Conservation (phyloP, 1,139 yeast species). For the Pneumocystis carinii region DNA sequence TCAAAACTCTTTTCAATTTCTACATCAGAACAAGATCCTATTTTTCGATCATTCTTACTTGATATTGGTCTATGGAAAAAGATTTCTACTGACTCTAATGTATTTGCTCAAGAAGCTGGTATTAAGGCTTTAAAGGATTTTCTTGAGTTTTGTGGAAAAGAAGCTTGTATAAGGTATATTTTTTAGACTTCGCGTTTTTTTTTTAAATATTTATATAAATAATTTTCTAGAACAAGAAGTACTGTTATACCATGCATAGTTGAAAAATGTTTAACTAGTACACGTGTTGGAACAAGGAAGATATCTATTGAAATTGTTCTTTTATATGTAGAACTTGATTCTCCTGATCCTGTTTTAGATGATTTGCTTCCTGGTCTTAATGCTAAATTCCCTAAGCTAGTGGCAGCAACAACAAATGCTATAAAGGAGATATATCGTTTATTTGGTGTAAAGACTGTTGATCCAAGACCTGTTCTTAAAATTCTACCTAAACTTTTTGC, state of each 20-base stretch:
- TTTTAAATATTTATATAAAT: background rate
- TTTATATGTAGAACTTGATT: slow-evolving; percentile 48
- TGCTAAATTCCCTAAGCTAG: slow-evolving; percentile 63
- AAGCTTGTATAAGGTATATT: slow-evolving; percentile 22
- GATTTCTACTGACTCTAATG: slow-evolving; percentile 63
- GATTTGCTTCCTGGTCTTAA: slow-evolving; percentile 46
- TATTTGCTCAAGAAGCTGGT: slow-evolving; percentile 84
- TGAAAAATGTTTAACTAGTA: slow-evolving; percentile 67
- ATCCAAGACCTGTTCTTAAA: slow-evolving; percentile 47
- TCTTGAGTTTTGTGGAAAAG: slow-evolving; percentile 44
- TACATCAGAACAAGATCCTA: slow-evolving; percentile 39
- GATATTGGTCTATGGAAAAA: slow-evolving; percentile 41
- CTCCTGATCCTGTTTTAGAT: slow-evolving; percentile 53
- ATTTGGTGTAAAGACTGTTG: slow-evolving; percentile 58
- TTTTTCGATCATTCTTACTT: slow-evolving; percentile 35
- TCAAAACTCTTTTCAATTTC: slow-evolving; percentile 39
- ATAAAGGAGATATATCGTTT: slow-evolving; percentile 40
- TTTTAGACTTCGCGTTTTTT: slow-evolving; percentile 8
- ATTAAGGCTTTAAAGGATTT: slow-evolving; percentile 41
- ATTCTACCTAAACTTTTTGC: slow-evolving; percentile 55
- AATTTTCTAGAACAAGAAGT: slow-evolving; percentile 21
- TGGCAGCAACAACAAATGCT: slow-evolving; percentile 51
- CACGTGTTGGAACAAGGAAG: slow-evolving; percentile 61
- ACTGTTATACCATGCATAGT: slow-evolving; percentile 45
- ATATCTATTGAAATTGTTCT: slow-evolving; percentile 49